phyloP scores from a whole-genome alignment of 129 eudicot species.

The Escallonia rubra region DNA sequence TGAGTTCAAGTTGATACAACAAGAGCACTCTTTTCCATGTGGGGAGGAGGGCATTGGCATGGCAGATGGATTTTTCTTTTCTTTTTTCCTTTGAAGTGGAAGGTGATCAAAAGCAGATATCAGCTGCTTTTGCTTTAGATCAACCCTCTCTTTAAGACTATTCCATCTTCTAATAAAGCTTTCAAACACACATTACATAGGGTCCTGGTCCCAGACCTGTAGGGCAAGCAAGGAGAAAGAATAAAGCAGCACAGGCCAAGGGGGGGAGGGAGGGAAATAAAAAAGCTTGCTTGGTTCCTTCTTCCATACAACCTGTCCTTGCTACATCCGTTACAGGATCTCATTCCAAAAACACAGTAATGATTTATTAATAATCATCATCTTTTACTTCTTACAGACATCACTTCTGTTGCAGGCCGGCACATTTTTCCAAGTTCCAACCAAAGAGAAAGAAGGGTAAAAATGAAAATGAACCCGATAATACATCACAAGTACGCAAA shows the following conservation, averaged over 20 bases:
- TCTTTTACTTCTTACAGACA: constrained; percentile 55
- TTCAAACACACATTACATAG: constrained; percentile 20
- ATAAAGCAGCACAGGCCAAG: constrained; percentile 21
- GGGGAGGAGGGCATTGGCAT: constrained; percentile 26
- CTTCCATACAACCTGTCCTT: constrained; percentile 42
- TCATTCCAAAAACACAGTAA: constrained; percentile 60
- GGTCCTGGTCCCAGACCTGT: constrained; percentile 37
- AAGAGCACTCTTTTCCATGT: constrained; percentile 82
- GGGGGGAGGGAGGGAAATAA: neutral
- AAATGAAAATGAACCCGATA: neutral
- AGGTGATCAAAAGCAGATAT: constrained; percentile 53
- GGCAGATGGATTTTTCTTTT: constrained; percentile 18
- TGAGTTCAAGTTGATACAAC: constrained; percentile 39
- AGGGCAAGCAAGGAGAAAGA: constrained; percentile 32
- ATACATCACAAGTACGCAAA: too few relatives aligned
- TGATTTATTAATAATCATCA: constrained; percentile 80
- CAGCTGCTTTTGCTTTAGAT: constrained; percentile 58
- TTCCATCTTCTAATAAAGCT: constrained; percentile 64
- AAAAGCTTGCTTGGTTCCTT: constrained; percentile 26
- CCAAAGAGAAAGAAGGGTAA: neutral
- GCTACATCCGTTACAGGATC: constrained; percentile 18
- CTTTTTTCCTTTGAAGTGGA: constrained; percentile 49
- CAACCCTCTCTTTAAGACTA: constrained; percentile 89
- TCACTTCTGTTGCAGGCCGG: constrained; percentile 61
- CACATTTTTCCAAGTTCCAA: constrained; percentile 41